Conservation (phyloP, 345 rosid species). For the Citropsis articulata region DNA sequence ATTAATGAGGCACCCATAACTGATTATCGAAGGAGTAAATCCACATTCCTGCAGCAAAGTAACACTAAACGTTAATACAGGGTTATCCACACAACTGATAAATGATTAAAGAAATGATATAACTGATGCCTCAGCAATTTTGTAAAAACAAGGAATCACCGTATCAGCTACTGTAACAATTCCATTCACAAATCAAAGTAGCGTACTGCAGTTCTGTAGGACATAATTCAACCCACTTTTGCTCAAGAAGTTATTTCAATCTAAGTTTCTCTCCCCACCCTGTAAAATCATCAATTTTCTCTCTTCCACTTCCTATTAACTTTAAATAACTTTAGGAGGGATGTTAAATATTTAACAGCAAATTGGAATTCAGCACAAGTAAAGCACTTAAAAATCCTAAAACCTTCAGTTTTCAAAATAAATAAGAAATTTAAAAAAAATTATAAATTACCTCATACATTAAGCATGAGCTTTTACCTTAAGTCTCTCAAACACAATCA, state of each 20-base stretch:
- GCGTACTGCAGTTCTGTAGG: background rate
- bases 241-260: background rate
- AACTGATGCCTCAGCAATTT: background rate
- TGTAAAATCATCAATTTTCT: background rate
- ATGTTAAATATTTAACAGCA: background rate
- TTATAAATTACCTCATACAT: background rate
- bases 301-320: background rate
- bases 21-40: conserved; percentile 77
- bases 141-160: background rate
- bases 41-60: conserved; percentile 73
- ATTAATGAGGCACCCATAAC: conserved; percentile 90
- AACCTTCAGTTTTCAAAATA: background rate
- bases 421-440: background rate
- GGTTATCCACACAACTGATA: background rate
- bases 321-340: background rate
- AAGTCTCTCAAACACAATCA: conserved; percentile 82
- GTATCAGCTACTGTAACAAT: background rate
- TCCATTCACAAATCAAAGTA: background rate
- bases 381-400: background rate
- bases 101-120: background rate
- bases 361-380: background rate
- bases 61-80: conserved; percentile 5
- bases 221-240: background rate
- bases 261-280: background rate
- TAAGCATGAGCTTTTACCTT: conserved; percentile 44